Conservation (phyloP, 2,329 filamentous ascomycete genomes). For the Trichophyton verrucosum region DNA sequence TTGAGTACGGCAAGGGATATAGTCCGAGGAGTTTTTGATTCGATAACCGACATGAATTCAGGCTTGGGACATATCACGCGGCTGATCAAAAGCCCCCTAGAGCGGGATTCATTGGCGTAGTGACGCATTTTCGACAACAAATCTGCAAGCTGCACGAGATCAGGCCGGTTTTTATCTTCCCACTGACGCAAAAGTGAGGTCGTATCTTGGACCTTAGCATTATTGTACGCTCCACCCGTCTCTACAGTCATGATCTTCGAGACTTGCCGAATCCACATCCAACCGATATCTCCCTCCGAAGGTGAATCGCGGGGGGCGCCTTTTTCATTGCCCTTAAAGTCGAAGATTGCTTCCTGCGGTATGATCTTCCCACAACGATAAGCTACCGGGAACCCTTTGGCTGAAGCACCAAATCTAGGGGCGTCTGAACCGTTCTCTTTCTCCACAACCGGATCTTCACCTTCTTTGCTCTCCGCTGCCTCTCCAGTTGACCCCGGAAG, state of each 20-base stretch:
- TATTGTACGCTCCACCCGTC: neutral
- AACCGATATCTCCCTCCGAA: constrained; percentile 31
- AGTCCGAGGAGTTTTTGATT: neutral
- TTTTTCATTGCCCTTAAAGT: constrained; percentile 40
- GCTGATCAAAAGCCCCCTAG: neutral
- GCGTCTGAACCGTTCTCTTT: no score
- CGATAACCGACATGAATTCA: neutral
- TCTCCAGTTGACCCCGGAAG: constrained; percentile 22
- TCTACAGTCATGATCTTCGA: constrained; percentile 23
- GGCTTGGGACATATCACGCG: neutral
- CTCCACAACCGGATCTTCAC: neutral
- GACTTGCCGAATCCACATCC: constrained; percentile 41
- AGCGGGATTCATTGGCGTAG: neutral
- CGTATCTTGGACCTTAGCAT: neutral
- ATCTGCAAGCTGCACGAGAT: neutral
- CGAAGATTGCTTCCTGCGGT: constrained; percentile 37
- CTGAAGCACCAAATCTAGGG: neutral
- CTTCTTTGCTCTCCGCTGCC: neutral
- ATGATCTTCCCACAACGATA: constrained; percentile 16
- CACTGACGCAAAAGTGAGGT: neutral
- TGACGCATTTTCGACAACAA: neutral
- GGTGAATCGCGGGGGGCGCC: constrained; percentile 21
- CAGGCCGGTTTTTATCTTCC: neutral
- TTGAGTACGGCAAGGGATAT: neutral
- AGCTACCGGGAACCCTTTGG: neutral